Conservation (phyloP, 768 basidiomycete species). For the Ramaria rubella region DNA sequence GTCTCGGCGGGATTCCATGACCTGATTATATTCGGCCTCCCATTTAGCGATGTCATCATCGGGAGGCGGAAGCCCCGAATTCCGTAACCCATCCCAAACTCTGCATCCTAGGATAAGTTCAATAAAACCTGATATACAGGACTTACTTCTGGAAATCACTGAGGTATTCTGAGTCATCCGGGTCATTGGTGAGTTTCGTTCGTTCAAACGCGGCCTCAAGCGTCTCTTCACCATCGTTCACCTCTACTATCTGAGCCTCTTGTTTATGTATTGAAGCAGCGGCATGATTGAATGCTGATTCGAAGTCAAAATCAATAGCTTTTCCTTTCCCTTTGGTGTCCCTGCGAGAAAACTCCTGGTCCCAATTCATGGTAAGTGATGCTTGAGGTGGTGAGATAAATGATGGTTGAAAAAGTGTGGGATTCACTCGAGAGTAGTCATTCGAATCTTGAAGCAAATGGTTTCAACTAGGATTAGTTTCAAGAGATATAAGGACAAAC, state of each 20-base stretch:
- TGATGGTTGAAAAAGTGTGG: not conserved
- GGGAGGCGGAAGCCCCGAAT: slow-evolving; percentile 50
- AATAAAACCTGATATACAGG: not conserved
- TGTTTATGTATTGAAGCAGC: slow-evolving; percentile 47
- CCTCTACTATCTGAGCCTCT: slow-evolving; percentile 48
- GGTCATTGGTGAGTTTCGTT: slow-evolving; percentile 29
- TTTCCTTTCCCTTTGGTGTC: slow-evolving; percentile 71
- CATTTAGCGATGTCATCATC: slow-evolving; percentile 66
- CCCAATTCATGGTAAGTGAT: slow-evolving; percentile 18
- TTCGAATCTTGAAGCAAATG: slow-evolving; percentile 4
- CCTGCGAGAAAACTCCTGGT: slow-evolving; percentile 20
- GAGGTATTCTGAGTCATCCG: slow-evolving; percentile 20
- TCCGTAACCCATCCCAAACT: slow-evolving; percentile 55
- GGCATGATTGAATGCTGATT: slow-evolving; percentile 73
- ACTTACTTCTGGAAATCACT: slow-evolving; percentile 51
- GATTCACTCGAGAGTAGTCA: not conserved
- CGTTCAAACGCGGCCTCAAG: slow-evolving; percentile 35
- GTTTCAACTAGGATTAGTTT: not conserved
- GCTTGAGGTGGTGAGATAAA: slow-evolving; percentile 11
- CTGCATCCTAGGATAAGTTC: slow-evolving; percentile 29
- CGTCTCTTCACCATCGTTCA: slow-evolving; percentile 36
- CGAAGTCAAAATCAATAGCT: slow-evolving; percentile 69
- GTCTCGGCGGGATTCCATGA: slow-evolving; percentile 58
- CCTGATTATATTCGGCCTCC: slow-evolving; percentile 78
- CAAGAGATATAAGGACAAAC: not conserved